Percentiles rank a stretch among this genome's conserved stretches.
Evolutionary conservation across 495 filamentous ascomycete genomes (phyloP).

Genomic region (Acidiella bohemica): DNA sequence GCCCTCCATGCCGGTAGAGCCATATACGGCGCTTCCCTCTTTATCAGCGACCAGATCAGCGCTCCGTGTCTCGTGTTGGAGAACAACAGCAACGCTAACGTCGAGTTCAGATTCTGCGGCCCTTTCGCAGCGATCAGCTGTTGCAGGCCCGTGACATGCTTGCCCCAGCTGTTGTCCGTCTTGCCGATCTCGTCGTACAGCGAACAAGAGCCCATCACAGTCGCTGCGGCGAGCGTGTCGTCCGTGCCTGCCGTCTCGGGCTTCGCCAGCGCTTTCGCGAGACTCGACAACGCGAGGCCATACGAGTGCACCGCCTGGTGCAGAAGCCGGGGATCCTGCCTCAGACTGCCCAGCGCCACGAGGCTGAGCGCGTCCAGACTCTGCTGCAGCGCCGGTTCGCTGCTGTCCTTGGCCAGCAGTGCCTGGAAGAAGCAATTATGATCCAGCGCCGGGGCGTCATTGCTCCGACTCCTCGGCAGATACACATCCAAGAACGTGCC

Average conservation of each 20-base stretch:
- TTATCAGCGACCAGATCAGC: conserved; percentile 11
- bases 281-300: conserved; percentile 4
- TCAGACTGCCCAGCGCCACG: conserved; percentile 12
- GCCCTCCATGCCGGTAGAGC: conserved; percentile 10
- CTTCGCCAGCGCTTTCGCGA: conserved; percentile 2
- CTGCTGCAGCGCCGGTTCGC: conserved; percentile 6
- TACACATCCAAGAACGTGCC: conserved; percentile 12
- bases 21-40: conserved; percentile 11
- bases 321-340: conserved; percentile 9
- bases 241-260: conserved; percentile 4
- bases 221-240: conserved; percentile 11
- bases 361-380: conserved; percentile 11
- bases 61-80: conserved; percentile 12
- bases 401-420: neutral
- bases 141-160: conserved; percentile 11
- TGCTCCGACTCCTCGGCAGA: conserved; percentile 1
- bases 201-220: conserved; percentile 9
- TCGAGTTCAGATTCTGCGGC: conserved; percentile 5
- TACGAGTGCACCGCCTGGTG: conserved; percentile 5
- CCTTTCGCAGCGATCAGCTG: conserved; percentile 12
- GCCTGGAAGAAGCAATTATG: conserved; percentile 11
- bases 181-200: conserved; percentile 14
- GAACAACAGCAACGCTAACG: conserved; percentile 12
- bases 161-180: conserved; percentile 7
- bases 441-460: no score